Conservation (phyloP, 495 filamentous ascomycete species). For the Penicillium cinerascens region DNA sequence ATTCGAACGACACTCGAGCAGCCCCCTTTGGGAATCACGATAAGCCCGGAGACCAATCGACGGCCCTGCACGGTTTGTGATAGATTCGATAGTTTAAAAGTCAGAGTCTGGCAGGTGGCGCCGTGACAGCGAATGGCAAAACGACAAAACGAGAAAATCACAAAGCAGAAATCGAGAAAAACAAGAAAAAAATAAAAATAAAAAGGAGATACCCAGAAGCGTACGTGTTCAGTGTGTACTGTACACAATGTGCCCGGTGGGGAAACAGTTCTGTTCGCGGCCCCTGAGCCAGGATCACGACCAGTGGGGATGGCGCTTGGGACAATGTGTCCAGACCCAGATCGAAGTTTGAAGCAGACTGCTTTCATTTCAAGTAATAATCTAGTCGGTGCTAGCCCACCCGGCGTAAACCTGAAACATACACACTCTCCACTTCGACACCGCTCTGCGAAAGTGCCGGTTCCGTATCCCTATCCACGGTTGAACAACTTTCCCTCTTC, state of each 20-base stretch:
- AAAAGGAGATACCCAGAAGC: constrained; percentile 1
- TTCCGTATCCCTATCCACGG: constrained; percentile 28
- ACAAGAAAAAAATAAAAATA: neutral
- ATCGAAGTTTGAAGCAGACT: constrained; percentile 1
- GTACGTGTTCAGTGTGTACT: constrained; percentile 8
- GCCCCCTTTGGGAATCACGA: constrained; percentile 6
- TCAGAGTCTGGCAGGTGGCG: constrained; percentile 12
- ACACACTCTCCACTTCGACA: constrained; percentile 21
- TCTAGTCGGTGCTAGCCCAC: neutral
- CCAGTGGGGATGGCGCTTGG: constrained; percentile 6
- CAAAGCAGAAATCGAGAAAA: neutral
- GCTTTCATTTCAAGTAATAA: neutral
- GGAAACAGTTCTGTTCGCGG: constrained; percentile 3
- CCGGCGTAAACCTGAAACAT: constrained; percentile 42
- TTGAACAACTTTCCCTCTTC: constrained; percentile 27
- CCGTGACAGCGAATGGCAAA: constrained; percentile 7
- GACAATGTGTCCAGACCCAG: constrained; percentile 8
- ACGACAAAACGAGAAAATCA: neutral
- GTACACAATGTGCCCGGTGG: neutral
- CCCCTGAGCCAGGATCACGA: neutral
- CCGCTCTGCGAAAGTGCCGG: constrained; percentile 19
- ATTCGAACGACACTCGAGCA: constrained; percentile 12
- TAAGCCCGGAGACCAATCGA: constrained; percentile 18
- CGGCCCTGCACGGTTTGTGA: constrained; percentile 15
- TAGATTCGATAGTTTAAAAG: constrained; percentile 21